These are phyloP conservation scores for Pseudogymnoascus sp. DNA, from an alignment of 2,329 filamentous ascomycete species.

Conservation along the genomic window DNA sequence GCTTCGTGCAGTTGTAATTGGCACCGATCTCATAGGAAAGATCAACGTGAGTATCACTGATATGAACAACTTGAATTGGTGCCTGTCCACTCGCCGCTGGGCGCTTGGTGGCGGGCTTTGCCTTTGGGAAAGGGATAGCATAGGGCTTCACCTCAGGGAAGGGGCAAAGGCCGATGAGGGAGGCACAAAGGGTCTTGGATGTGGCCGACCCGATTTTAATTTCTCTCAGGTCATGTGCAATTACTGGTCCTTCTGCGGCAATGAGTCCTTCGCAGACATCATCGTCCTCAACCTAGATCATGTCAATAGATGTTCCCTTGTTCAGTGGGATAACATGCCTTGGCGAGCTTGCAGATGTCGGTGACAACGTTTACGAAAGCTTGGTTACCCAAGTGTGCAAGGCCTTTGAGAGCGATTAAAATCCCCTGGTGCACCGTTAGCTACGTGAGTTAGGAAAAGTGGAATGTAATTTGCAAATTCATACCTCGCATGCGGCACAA, in stretches of 20 bases:
- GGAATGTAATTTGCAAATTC: slow-evolving; percentile 25
- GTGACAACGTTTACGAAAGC: slow-evolving; percentile 34
- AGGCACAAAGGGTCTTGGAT: slow-evolving; percentile 44
- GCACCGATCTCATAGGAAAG: slow-evolving; percentile 32
- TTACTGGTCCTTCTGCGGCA: slow-evolving; percentile 44
- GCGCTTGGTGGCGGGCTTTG: slow-evolving; percentile 28
- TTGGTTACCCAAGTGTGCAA: slow-evolving; percentile 37
- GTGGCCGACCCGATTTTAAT: slow-evolving; percentile 42
- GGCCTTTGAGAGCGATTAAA: slow-evolving; percentile 36
- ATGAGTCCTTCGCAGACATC: slow-evolving; percentile 38
- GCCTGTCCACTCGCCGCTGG: slow-evolving; percentile 31
- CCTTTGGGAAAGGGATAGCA: slow-evolving; percentile 29
- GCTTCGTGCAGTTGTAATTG: slow-evolving; percentile 35
- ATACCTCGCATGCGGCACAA: slow-evolving; percentile 29
- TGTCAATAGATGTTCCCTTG: not conserved
- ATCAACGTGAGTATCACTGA: slow-evolving; percentile 38
- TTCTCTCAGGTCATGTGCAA: slow-evolving; percentile 42
- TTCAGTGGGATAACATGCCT: slow-evolving; percentile 18
- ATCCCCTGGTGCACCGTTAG: slow-evolving; percentile 20
- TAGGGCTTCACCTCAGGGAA: slow-evolving; percentile 31
- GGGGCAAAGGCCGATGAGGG: slow-evolving; percentile 38
- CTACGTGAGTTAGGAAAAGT: not conserved
- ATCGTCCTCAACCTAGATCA: slow-evolving; percentile 30
- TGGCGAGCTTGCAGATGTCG: slow-evolving; percentile 28
- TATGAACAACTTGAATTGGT: slow-evolving; percentile 35